Evolutionary conservation across 352 stramenopile genomes (phyloP).

Genomic region (Phytophthora hybrid): DNA sequence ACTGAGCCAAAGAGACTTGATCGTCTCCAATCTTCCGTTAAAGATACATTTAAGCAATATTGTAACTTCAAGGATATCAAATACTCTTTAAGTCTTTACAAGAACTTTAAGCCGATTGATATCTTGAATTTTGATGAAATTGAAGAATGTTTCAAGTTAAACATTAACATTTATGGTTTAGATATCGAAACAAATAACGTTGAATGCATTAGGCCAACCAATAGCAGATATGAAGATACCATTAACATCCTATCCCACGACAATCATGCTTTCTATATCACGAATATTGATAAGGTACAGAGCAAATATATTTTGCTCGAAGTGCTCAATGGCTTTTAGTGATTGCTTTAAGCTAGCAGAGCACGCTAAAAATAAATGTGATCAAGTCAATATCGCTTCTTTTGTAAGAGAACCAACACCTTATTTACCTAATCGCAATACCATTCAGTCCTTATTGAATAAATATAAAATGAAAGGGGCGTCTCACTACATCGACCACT

Average conservation of each 20-base stretch:
- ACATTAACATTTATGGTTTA: neutral
- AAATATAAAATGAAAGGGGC: no score
- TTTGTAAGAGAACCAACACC: neutral
- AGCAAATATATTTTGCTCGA: neutral
- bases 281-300: neutral
- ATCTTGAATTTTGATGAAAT: slow-evolving; percentile 15
- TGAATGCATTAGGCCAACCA: neutral
- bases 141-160: slow-evolving; percentile 10
- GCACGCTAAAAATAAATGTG: neutral
- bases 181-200: neutral
- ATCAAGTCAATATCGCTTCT: neutral
- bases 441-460: no score
- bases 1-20: slow-evolving; percentile 4
- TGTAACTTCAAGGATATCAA: slow-evolving; percentile 9
- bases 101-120: slow-evolving; percentile 14
- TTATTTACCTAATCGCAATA: neutral
- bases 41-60: slow-evolving; percentile 11
- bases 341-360: neutral
- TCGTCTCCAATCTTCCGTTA: slow-evolving; percentile 1
- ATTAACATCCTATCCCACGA: no score
- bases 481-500: neutral
- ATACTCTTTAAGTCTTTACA: slow-evolving; percentile 10
- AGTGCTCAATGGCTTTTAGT: neutral
- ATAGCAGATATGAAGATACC: no score
- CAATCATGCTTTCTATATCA: neutral